phyloP scores from a whole-genome alignment of 495 filamentous ascomycete genomes.

The Penicillium nucicola region DNA sequence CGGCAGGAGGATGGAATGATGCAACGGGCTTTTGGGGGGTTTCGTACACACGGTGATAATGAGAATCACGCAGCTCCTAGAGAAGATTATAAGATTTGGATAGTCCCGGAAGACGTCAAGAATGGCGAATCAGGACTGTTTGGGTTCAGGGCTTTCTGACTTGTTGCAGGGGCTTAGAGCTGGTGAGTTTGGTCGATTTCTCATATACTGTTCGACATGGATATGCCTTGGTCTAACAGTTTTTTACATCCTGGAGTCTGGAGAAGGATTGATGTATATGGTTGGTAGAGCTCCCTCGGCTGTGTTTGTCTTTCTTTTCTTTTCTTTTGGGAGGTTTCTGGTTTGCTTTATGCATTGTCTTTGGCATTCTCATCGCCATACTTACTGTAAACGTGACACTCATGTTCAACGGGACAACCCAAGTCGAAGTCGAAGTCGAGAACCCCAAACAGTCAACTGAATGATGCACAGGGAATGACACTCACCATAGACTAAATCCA shows the following conservation, averaged over 20 bases:
- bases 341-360: background rate
- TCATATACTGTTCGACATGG: background rate
- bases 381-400: too few relatives aligned
- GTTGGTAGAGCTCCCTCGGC: background rate
- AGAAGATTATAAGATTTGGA: slow-evolving; percentile 30
- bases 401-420: background rate
- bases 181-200: background rate
- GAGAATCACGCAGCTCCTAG: slow-evolving; percentile 65
- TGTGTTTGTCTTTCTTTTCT: background rate
- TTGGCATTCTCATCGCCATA: background rate
- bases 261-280: background rate
- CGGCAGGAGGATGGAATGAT: too few relatives aligned
- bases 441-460: background rate
- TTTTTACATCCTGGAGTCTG: slow-evolving; percentile 7
- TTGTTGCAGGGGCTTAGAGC: background rate
- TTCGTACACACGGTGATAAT: slow-evolving; percentile 60
- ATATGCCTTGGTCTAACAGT: slow-evolving; percentile 5
- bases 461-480: slow-evolving; percentile 1
- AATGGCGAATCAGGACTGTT: background rate
- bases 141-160: slow-evolving; percentile 8
- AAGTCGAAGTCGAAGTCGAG: background rate
- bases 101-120: background rate
- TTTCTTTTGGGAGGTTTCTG: too few relatives aligned
- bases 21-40: slow-evolving; percentile 18
- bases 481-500: slow-evolving; percentile 55